Percentiles rank a stretch among this genome's conserved stretches.
Evolutionary conservation across 805 yeast genomes (phyloP).

Genomic region (Huiozyma sinensis): DNA sequence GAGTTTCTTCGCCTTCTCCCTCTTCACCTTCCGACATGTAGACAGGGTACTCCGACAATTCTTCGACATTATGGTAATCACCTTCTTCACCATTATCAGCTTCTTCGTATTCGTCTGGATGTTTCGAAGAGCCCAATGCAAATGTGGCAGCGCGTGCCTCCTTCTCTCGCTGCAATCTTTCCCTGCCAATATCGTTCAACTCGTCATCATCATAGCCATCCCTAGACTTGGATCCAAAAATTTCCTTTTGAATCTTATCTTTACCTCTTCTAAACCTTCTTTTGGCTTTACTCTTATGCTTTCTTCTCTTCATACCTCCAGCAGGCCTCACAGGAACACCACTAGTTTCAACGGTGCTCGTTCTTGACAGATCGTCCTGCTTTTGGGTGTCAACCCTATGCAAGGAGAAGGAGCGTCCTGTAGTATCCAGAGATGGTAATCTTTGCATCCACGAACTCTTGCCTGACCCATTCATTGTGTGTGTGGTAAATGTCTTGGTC

Average conservation of each 20-base stretch:
- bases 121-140: constrained; percentile 27
- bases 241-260: constrained; percentile 4
- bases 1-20: constrained; percentile 3
- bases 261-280: constrained; percentile 26
- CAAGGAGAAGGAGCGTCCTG: constrained; percentile 66
- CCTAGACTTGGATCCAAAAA: constrained; percentile 5
- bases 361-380: constrained; percentile 12
- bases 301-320: constrained; percentile 59
- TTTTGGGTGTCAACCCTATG: constrained; percentile 64
- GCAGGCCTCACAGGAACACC: constrained; percentile 60
- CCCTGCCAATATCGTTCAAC: constrained; percentile 25
- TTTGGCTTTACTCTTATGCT: constrained; percentile 26
- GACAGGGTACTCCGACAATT: constrained; percentile 1
- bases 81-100: constrained; percentile 1
- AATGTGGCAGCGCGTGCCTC: constrained; percentile 36
- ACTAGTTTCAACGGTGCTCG: constrained; percentile 46
- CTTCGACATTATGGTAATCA: constrained; percentile 3
- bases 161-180: constrained; percentile 31
- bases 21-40: constrained; percentile 1
- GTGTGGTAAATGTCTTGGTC: constrained; percentile 79
- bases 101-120: constrained; percentile 4
- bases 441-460: constrained; percentile 72
- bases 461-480: constrained; percentile 43
- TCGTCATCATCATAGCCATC: constrained; percentile 17
- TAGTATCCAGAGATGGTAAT: constrained; percentile 61